Evolutionary conservation across 2,329 filamentous ascomycete genomes (phyloP), one percentile per base, ranked within the genome.

Genomic region (Alternaria ethzedia): DNA sequence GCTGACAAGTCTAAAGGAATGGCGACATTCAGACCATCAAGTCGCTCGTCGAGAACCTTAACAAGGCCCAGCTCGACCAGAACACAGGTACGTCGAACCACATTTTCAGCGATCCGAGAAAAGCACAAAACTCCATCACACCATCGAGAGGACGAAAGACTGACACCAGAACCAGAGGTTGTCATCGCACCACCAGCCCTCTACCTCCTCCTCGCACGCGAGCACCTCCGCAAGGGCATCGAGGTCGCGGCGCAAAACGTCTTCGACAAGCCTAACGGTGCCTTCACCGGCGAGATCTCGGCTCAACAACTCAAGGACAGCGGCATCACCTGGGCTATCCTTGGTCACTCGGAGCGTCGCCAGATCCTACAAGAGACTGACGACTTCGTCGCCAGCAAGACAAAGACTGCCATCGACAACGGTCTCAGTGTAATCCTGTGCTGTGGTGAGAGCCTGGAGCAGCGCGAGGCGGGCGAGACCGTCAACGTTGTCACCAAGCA

Each of bases 241-340:
- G 91, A 92, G 78, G 92, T 99, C 68, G 92, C 95, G 61, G 91
- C 96, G 61, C 96, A 99, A 86, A 99, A 99, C 84, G 93, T 98
- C 82, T 98, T 89, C 84, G 92, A 98, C 87, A 95, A 95, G 88
- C 93, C 94, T 81, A 94, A 96, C 82, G 96, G 96, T 75, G 96
- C 96, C 75, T 98, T 92, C 87, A 99, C 96, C 36, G 96, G 96
- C 78, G 96, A 99, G 86, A 96, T 97, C 85, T 94, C 91, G 70
- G 94, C 94, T 70, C 85, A 90, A 67, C 96, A 98, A 86, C 90
- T 99, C 77, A 90, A 92, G 84, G 96, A 98, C 83, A 89, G 87
- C 83, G 89, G 89, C 79, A 91, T 98, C 83, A 89, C 89, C 79
- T 99, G 96, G 96, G 87, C 91, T 66, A 90, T 99, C 77, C 87